Base-by-base conservation (phyloP, 768 basidiomycete species). In the Mycena filopes region DNA sequence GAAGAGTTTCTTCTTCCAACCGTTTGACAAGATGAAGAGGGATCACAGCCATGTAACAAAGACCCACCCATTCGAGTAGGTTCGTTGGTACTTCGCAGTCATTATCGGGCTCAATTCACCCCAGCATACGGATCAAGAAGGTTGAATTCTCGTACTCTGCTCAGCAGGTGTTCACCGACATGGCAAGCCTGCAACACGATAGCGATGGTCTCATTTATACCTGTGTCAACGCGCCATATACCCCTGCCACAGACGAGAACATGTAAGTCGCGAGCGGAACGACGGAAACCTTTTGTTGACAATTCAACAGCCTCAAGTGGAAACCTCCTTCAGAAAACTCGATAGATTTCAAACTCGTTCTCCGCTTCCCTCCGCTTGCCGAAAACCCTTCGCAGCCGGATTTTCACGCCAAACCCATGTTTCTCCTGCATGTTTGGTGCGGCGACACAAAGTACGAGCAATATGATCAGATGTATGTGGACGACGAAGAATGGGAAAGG, bases 171-270 rank as follows among this genome's bases (percentile, higher is more conserved):
- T 92, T 99, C 72, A 82, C 83, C 53, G 92, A 96, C 65, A 91
- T 99, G 48, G 94, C 96, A 7, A 82, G 82, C 16, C 80, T 99
- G 8, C 90, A 95, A 68, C 98, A 99, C 72, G 95, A 89, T 5
- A 96, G 92, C 66, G 98, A 99, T 71, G 98, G 98, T 0, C 87
- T 99, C 60, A 97, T 99, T 71, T 99, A 98, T 75, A 99, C 98
- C 1, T 92, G 93, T 71, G 94, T 92, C 12, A 91, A 86, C 73
- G 87, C 95, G 8, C 87, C 88, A 0, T 99, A 99, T 71, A 82
- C 88, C 1, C 95, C 93, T 26, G 85, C 86, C 3, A 99, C 98
- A 13, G 98, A 99, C 74, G 74, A 78, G 4, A 93, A 93, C 67
- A 95, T 99, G 97, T 98, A 65, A 71, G 89, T 78, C 13, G 26